Base-by-base conservation (phyloP, 2,329 filamentous ascomycete species). In the Alternaria dauci region DNA sequence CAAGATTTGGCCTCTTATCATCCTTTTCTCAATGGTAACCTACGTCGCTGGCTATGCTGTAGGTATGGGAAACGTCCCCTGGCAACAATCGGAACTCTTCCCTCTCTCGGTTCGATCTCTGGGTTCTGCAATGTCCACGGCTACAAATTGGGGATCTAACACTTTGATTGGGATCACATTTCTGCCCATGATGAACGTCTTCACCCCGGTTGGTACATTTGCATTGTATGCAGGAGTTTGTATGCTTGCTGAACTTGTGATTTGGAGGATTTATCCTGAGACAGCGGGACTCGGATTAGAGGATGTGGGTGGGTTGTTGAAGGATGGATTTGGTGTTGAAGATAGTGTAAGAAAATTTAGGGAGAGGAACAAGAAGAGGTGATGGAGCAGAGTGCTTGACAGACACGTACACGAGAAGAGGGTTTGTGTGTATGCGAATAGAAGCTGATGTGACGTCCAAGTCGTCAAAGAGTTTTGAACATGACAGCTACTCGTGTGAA, bases 31-130 rank as follows among this genome's bases (percentile, higher is more conserved):
- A 65, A 89, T 97, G 76, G 90, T 93, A 77, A 69, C 93, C 8
- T 97, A 96, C 77, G 93, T 96, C 2, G 90, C 92, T 8, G 85
- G 90, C 1, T 98, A 96, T 75, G 94, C 94, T 1, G 83, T 94
- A 1, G 94, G 94, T 2, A 84, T 98, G 2, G 94, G 94, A 8
- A 96, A 93, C 70, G 93, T 98, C 3, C 94, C 94, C 0, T 98
- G 94, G 94, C 94, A 97, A 85, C 94, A 97, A 80, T 92, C 90
- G 69, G 94, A 98, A 80, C 74, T 97, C 32, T 97, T 97, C 74
- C 91, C 93, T 1, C 83, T 94, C 48, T 84, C 85, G 30, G 91
- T 93, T 46, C 88, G 91, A 50, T 89, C 89, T 5, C 79, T 92
- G 1, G 92, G 91, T 28, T 91, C 89, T 59, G 89, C 89, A 0